phyloP scores from a whole-genome alignment of 2,329 filamentous ascomycete genomes.

The Keithomyces neogunnii region DNA sequence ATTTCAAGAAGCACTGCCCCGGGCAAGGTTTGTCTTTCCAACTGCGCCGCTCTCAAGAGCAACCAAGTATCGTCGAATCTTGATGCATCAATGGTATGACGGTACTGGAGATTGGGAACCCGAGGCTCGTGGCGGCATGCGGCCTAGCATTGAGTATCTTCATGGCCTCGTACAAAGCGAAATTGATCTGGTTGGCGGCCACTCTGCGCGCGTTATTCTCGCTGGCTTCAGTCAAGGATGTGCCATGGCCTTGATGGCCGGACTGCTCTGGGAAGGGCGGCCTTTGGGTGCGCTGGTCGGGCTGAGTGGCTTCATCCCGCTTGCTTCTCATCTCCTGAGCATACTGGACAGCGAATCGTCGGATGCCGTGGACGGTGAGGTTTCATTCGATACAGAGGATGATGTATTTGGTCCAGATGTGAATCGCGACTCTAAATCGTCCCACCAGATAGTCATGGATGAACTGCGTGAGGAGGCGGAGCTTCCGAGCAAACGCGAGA shows the following conservation, averaged over 20 bases:
- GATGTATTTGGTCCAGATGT: constrained; percentile 13
- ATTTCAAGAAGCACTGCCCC: constrained; percentile 26
- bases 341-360: constrained; percentile 6
- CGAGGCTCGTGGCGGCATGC: constrained; percentile 24
- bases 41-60: constrained; percentile 31
- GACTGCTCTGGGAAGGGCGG: constrained; percentile 34
- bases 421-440: constrained; percentile 3
- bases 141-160: constrained; percentile 31
- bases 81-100: constrained; percentile 28
- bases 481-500: constrained; percentile 6
- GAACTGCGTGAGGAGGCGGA: constrained; percentile 21
- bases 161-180: constrained; percentile 29
- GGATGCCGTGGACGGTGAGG: not conserved
- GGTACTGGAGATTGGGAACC: constrained; percentile 27
- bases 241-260: constrained; percentile 33
- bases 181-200: constrained; percentile 22
- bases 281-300: constrained; percentile 29
- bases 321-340: constrained; percentile 22
- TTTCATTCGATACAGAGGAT: constrained; percentile 7
- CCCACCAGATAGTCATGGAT: constrained; percentile 14
- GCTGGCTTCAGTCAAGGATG: constrained; percentile 48
- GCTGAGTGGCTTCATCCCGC: constrained; percentile 39
- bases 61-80: constrained; percentile 21
- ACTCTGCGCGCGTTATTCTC: constrained; percentile 32
- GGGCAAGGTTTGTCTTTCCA: constrained; percentile 42